phyloP scores from a whole-genome alignment of 768 basidiomycete species.

The Amanita fuliginea region DNA sequence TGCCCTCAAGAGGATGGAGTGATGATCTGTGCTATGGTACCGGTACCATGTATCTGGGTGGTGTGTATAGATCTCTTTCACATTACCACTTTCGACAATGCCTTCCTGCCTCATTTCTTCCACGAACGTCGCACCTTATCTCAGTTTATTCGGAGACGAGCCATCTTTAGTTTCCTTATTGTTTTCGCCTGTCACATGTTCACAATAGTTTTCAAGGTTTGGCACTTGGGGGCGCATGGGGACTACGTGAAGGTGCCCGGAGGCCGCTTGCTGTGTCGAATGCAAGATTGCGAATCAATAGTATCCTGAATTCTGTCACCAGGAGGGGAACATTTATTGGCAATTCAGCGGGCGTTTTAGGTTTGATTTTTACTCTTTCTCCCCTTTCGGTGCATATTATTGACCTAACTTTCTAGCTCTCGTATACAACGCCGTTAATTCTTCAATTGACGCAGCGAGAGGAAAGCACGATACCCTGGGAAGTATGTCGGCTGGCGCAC shows the following conservation, averaged over 20 bases:
- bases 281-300: slow-evolving; percentile 87
- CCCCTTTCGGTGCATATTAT: slow-evolving; percentile 16
- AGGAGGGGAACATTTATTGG: slow-evolving; percentile 95
- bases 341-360: slow-evolving; percentile 95
- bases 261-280: slow-evolving; percentile 83
- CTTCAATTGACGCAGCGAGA: slow-evolving; percentile 78
- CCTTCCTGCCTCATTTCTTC: slow-evolving; percentile 37
- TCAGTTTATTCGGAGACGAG: slow-evolving; percentile 33
- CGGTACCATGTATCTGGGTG: slow-evolving; percentile 96
- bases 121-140: slow-evolving; percentile 58
- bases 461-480: slow-evolving; percentile 88
- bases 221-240: slow-evolving; percentile 91
- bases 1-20: slow-evolving; percentile 95
- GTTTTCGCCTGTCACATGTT: slow-evolving; percentile 75
- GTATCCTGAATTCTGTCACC: slow-evolving; percentile 92
- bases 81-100: slow-evolving; percentile 42
- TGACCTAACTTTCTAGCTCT: slow-evolving; percentile 57
- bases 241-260: slow-evolving; percentile 85
- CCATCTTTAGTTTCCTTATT: slow-evolving; percentile 67
- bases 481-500: slow-evolving; percentile 84
- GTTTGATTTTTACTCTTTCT: slow-evolving; percentile 43
- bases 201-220: slow-evolving; percentile 66
- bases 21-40: slow-evolving; percentile 99
- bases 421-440: slow-evolving; percentile 94
- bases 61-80: slow-evolving; percentile 65